phyloP scores from a whole-genome alignment of 768 basidiomycete genomes.

The Lenzites betulinus region DNA sequence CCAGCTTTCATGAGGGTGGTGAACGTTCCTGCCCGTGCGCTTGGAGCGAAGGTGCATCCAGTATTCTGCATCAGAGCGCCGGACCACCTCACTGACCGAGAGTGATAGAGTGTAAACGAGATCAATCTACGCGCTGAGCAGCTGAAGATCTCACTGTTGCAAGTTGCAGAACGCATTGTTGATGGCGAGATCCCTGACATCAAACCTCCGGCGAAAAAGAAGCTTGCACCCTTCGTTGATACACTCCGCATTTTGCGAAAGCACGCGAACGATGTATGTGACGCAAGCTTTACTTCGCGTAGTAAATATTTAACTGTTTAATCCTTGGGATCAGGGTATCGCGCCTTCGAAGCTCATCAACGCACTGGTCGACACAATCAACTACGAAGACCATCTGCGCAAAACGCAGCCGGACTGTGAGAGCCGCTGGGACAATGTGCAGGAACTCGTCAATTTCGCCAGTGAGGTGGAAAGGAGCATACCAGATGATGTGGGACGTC shows the following conservation, averaged over 20 bases:
- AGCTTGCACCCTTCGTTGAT: constrained; percentile 60
- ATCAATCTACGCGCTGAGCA: constrained; percentile 54
- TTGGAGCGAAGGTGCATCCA: constrained; percentile 71
- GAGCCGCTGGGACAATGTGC: constrained; percentile 81
- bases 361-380: constrained; percentile 53
- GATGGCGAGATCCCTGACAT: constrained; percentile 62
- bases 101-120: constrained; percentile 57
- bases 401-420: constrained; percentile 76
- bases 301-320: not conserved
- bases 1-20: constrained; percentile 74
- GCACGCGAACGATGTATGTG: constrained; percentile 54
- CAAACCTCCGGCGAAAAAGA: constrained; percentile 66
- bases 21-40: constrained; percentile 69
- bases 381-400: constrained; percentile 69
- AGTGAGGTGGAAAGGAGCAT: constrained; percentile 47
- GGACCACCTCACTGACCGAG: not conserved
- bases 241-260: constrained; percentile 53
- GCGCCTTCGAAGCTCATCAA: constrained; percentile 66
- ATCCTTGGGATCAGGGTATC: constrained; percentile 44
- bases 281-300: not conserved
- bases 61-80: not conserved
- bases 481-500: constrained; percentile 29
- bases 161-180: constrained; percentile 62
- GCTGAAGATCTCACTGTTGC: constrained; percentile 55
- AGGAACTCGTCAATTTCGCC: constrained; percentile 81